Base-by-base conservation (phyloP, 1,139 yeast species). In the Zygosaccharomyces pseudobailii region DNA sequence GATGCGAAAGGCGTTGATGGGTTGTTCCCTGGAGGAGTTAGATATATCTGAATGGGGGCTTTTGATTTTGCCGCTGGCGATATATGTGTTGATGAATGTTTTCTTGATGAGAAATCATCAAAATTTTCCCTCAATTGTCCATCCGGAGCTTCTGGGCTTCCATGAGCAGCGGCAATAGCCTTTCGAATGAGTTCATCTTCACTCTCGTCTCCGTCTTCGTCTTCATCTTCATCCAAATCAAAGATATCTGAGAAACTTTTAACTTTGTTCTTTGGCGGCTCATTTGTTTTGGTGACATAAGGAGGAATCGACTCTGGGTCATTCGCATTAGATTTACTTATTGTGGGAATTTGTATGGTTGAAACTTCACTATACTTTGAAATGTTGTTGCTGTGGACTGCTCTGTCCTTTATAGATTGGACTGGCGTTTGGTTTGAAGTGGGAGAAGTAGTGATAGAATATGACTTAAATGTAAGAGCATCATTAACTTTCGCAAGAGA, bases 181-280 rank as follows among this genome's bases (percentile, higher is more conserved):
- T 38, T 24, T 27, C 34, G 32, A 20, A 28, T 38, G 9, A 38
- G 21, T 19, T 20, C 36, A 25, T 13, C 33, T 24, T 40, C 45
- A 30, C 31, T 41, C 19, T 48, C 42, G 7, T 36, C 37, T 13
- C 28, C 17, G 1, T 13, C 17, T 13, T 13, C 40, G 13, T 40
- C 43, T 8, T 38, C 43, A 23, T 37, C 51, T 40, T 55, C 61
- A 31, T 47, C 55, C 7, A 58, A 24, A 39, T 55, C 46, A 42
- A 55, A 56, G 8, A 58, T 48, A 43, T 58, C 60, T 3, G 58
- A 43, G 34, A 55, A 55, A 9, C 52, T 48, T 24, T 48, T 45
- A 6, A 52, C 53, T 21, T 46, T 46, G 13, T 51, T 50, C 28
- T 47, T 54, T 6, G 46, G 28, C 9, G 3, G 33, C 17, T 10